Evolutionary conservation across 2,329 filamentous ascomycete genomes (phyloP), one percentile per base, ranked within the genome.

Genomic region (Periconia digitata): DNA sequence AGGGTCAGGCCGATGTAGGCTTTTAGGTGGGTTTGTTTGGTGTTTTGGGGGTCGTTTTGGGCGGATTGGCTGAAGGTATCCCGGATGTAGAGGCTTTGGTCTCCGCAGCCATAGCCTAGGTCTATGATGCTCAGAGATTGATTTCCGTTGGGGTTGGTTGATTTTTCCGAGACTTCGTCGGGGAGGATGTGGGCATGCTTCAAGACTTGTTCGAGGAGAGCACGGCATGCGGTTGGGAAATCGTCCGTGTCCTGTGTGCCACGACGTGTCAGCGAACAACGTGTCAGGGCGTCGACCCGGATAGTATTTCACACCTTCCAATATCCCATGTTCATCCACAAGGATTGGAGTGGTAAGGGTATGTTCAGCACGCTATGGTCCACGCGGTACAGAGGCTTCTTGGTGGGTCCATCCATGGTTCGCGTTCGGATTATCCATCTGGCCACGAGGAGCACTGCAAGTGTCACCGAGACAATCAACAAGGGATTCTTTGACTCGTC

Each of bases 271-370:
- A 40, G 37, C 37, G 21, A n/a, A n/a, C n/a, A n/a, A n/a, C n/a
- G n/a, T n/a, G n/a, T n/a, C n/a, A n/a, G n/a, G n/a, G n/a, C n/a
- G n/a, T n/a, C n/a, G n/a, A n/a, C n/a, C n/a, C n/a, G 27, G 10
- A 32, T 27, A 32, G 8, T 36, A 17, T 5, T 22, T 13, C 37
- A 23, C 37, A 40, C 37, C 22, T 40, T 40, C 37, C 37, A 40
- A 40, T 18, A 40, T 6, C 37, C 37, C 37, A 40, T 40, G 17
- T 40, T 40, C 37, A 40, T 40, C 37, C 37, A 40, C 17, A 40
- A 17, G 3, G 37, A 40, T 15, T 40, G 37, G 15, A 40, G 37
- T 8, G 37, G 37, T 15, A 40, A 18, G 3, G 37, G 37, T n/a
- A 40, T 40, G 17, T 40, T 40, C 5, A 40, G 37, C 7, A 40